Conservation (phyloP, 805 yeast species). For the Saccharomycopsis olivae region DNA sequence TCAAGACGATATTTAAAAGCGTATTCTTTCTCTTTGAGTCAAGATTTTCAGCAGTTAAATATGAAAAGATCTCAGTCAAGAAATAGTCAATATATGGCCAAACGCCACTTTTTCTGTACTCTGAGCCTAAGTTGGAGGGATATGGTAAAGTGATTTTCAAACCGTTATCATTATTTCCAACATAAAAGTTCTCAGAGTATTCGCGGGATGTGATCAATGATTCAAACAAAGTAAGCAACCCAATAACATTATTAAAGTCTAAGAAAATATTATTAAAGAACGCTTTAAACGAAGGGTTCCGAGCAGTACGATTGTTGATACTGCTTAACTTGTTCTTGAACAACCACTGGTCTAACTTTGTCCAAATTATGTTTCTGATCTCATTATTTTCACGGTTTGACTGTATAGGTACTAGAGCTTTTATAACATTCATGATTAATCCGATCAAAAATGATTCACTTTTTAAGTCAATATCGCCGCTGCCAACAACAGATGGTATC, state of each 20-base stretch:
- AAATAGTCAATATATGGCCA: conserved; percentile 76
- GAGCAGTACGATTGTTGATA: conserved; percentile 8
- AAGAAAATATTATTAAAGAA: conserved; percentile 27
- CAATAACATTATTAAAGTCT: conserved; percentile 44
- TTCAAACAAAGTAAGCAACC: conserved; percentile 48
- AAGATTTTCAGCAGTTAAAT: conserved; percentile 24
- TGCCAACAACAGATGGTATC: neutral
- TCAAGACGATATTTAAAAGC: conserved; percentile 45
- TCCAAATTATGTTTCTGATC: conserved; percentile 10
- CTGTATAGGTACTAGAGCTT: conserved; percentile 12
- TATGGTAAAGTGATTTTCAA: conserved; percentile 32
- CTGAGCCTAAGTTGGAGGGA: conserved; percentile 54
- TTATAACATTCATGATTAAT: conserved; percentile 9
- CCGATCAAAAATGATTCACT: conserved; percentile 16
- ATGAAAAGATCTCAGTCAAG: conserved; percentile 51
- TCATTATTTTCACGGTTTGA: neutral
- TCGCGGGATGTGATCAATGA: conserved; percentile 27
- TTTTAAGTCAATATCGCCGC: neutral
- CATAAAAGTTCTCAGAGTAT: conserved; percentile 25
- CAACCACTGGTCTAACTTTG: conserved; percentile 14
- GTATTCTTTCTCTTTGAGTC: conserved; percentile 27
- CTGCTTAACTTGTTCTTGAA: conserved; percentile 15
- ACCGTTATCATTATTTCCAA: conserved; percentile 5
- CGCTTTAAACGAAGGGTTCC: conserved; percentile 8
- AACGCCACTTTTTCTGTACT: conserved; percentile 53